Conservation (phyloP, 495 filamentous ascomycete genomes). For the Daldinia loculata region DNA sequence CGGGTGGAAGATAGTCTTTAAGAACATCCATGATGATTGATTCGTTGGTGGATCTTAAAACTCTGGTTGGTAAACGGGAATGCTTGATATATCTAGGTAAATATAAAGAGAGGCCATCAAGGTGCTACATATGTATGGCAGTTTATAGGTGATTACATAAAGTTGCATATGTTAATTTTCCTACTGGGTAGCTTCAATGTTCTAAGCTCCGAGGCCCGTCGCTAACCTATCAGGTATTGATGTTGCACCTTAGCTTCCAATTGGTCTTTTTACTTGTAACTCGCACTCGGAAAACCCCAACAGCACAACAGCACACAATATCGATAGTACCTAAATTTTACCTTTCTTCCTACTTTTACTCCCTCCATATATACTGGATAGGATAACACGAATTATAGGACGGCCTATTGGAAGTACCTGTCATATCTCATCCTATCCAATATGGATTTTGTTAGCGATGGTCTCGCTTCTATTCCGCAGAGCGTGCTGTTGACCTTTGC, state of each 20-base stretch:
- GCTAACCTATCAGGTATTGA: neutral
- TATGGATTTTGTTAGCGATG: constrained; percentile 50
- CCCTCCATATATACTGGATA: neutral
- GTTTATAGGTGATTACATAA: neutral
- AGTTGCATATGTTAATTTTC: neutral
- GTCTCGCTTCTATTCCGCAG: constrained; percentile 51
- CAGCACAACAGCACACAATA: neutral
- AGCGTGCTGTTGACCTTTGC: constrained; percentile 50
- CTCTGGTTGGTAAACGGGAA: neutral
- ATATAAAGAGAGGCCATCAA: neutral
- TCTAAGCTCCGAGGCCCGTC: neutral
- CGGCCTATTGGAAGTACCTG: neutral
- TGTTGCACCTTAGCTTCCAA: neutral
- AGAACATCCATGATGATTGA: constrained; percentile 49
- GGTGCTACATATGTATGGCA: neutral
- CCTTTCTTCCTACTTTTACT: neutral
- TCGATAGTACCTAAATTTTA: neutral
- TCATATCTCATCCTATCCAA: constrained; percentile 5
- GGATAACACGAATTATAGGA: too few species aligned
- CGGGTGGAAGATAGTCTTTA: constrained; percentile 50
- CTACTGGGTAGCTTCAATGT: neutral
- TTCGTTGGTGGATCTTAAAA: neutral
- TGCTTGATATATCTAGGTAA: neutral
- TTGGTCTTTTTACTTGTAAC: neutral
- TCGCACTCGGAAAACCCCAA: neutral